A percentile compares a stretch with the other conserved stretches of the same genome.
Conservation (phyloP, 2,329 filamentous ascomycete genomes). For the Exserohilum turcica region DNA sequence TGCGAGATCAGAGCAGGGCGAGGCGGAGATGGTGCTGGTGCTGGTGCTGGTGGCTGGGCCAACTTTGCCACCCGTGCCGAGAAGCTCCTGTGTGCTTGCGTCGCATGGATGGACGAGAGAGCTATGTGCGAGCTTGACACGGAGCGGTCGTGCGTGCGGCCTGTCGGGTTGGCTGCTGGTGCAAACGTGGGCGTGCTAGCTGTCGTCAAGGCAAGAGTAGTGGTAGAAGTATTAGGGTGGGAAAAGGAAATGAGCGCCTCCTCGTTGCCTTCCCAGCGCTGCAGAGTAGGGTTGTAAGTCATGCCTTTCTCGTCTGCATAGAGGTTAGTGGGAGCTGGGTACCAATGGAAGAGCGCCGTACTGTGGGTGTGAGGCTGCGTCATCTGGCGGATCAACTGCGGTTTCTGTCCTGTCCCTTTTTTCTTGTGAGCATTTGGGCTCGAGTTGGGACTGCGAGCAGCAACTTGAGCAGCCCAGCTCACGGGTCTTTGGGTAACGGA, state of each 20-base stretch:
- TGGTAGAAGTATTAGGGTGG: conserved; percentile 54
- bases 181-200: conserved; percentile 50
- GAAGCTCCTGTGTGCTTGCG: conserved; percentile 48
- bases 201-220: conserved; percentile 48
- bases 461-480: conserved; percentile 64
- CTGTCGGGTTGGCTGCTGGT: conserved; percentile 35
- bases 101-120: conserved; percentile 36
- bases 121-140: conserved; percentile 52
- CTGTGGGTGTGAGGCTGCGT: conserved; percentile 78
- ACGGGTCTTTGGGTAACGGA: conserved; percentile 59
- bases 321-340: conserved; percentile 14
- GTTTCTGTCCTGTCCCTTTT: conserved; percentile 67
- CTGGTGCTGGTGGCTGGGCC: conserved; percentile 47
- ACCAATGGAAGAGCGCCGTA: conserved; percentile 54
- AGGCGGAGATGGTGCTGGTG: conserved; percentile 55
- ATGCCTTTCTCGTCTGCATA: conserved; percentile 83
- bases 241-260: conserved; percentile 79
- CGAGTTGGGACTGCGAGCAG: conserved; percentile 56
- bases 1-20: conserved; percentile 87
- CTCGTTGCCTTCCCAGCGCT: conserved; percentile 96
- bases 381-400: conserved; percentile 87
- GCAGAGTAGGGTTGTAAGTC: conserved; percentile 88
- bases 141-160: conserved; percentile 42
- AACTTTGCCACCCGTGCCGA: conserved; percentile 42
- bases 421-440: conserved; percentile 57